These are phyloP conservation scores for Aspergillus flavus DNA, from an alignment of 2,329 filamentous ascomycete species.

Conservation along the genomic window DNA sequence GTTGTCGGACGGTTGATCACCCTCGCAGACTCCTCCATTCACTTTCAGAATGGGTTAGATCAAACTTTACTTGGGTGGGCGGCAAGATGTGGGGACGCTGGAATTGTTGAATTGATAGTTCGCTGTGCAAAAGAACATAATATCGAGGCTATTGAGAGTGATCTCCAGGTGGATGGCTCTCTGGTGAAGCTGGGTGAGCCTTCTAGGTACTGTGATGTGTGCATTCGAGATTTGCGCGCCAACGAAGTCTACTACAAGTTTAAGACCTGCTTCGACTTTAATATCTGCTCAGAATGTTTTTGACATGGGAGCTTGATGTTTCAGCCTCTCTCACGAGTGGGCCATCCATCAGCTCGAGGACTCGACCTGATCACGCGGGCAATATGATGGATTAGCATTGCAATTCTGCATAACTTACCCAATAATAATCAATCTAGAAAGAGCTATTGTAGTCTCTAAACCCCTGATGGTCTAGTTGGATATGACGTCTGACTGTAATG, in stretches of 20 bases:
- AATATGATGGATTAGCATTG: too few species aligned
- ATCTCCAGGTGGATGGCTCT: background rate
- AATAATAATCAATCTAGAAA: too few species aligned
- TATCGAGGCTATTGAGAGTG: background rate
- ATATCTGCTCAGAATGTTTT: background rate
- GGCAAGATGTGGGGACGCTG: background rate
- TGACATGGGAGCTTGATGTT: background rate
- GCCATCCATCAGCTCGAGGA: background rate
- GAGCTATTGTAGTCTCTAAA: too few species aligned
- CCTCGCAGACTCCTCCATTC: background rate
- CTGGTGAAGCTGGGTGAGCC: background rate
- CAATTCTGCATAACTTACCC: too few species aligned
- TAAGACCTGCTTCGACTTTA: background rate
- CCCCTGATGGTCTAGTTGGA: too few species aligned
- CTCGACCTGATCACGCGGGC: too few species aligned
- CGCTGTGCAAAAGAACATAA: background rate
- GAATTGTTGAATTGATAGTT: rapidly evolving
- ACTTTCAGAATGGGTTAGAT: background rate
- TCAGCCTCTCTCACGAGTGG: background rate
- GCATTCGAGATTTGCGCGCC: background rate
- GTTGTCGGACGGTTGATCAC: background rate
- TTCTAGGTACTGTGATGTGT: background rate
- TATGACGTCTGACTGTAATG: too few species aligned
- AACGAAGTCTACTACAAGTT: background rate
- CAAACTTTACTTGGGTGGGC: background rate